Evolutionary conservation across 2,329 filamentous ascomycete species (phyloP).

Genomic region (Cadophora sp.): DNA sequence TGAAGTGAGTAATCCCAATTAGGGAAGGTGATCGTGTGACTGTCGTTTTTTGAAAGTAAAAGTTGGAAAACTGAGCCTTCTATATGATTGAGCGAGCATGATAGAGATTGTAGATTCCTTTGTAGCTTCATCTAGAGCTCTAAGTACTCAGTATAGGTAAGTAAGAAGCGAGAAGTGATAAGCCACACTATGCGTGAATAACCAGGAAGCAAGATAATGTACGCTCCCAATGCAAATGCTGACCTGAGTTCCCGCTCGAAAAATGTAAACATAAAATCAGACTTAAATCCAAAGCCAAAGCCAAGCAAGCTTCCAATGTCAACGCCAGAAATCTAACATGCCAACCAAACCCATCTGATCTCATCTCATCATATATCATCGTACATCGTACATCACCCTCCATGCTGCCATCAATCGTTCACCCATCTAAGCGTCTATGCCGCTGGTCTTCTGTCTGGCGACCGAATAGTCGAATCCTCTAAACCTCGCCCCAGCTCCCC

Average conservation of each 20-base stretch:
- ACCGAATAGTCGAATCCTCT: too few relatives aligned
- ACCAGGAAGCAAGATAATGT: neutral
- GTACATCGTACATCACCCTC: neutral
- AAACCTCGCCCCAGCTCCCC: constrained; percentile 82
- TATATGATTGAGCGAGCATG: too few relatives aligned
- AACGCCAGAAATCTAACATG: constrained; percentile 3
- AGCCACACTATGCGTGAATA: neutral
- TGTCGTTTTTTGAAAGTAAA: too few relatives aligned
- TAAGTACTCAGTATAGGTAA: neutral
- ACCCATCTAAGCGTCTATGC: neutral
- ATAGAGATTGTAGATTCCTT: neutral
- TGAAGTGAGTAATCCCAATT: too few relatives aligned
- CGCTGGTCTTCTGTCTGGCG: neutral
- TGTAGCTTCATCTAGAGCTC: neutral
- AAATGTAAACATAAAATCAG: neutral
- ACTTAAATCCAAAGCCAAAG: neutral
- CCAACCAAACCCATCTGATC: neutral
- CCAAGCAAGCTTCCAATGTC: neutral
- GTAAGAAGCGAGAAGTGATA: neutral
- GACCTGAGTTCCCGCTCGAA: neutral
- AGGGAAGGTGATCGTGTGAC: too few relatives aligned
- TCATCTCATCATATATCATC: neutral
- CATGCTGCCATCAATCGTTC: neutral
- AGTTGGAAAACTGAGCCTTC: too few relatives aligned
- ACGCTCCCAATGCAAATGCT: neutral